Evolutionary conservation across 352 stramenopile genomes (phyloP), one percentile per base, ranked within the genome.

Genomic region (Globisporangium uncinulatum): DNA sequence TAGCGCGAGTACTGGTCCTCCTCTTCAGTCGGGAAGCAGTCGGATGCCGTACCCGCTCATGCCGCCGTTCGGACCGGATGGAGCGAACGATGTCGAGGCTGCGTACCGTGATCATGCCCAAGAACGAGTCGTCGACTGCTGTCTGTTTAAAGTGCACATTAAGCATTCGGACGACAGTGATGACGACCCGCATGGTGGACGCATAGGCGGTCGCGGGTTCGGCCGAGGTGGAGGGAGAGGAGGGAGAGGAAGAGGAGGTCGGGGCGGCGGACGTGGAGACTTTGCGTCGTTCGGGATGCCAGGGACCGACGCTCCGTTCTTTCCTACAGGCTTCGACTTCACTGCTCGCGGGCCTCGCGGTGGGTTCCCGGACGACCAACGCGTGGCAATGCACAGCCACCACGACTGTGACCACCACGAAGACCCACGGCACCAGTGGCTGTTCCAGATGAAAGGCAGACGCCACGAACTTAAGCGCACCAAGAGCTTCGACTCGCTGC

Each of bases 401-500:
- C 31, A 15, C 34, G 8, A 13, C 17, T 17, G 17, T 4, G 15
- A 31, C n/a, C 31, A 29, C 14, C 31, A 32, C 17, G 20, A 41
- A 29, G 31, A 54, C 24, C 29, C 29, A 13, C 14, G 24, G 2
- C 5, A 15, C 13, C 13, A 51, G 1, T 20, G 21, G 20, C 13
- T 46, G 6, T 24, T 7, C 42, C 20, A 46, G 43, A 48, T 15
- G 19, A 48, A 48, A 11, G 21, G 8, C n/a, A 9, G 19, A 2
- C 43, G 43, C 3, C 48, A 56, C 14, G 51, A 32, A 17, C 48
- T 70, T 19, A 73, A 72, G 42, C 71, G 76, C 3, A 70, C 63
- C 19, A 79, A 84, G 34, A 86, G 76, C 51, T 86, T 86, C 29
- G 74, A 82, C 45, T 76, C 71, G 8, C 55, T 76, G 3, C 67